Evolutionary conservation across 2,329 filamentous ascomycete species (phyloP).

Genomic region (Colletotrichum sp.): DNA sequence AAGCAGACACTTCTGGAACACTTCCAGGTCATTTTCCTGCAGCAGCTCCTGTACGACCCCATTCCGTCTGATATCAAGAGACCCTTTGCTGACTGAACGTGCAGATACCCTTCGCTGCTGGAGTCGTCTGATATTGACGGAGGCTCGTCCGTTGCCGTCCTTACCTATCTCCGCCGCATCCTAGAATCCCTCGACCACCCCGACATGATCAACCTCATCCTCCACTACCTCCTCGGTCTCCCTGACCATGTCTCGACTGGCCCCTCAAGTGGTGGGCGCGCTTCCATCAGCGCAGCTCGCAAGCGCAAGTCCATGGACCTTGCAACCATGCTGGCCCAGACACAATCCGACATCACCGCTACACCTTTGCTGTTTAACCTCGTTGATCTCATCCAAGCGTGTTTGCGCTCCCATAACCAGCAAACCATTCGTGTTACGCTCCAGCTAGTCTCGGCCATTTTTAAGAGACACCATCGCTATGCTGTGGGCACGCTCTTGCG

Average conservation of each 20-base stretch:
- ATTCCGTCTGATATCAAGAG: not conserved
- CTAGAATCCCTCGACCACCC: conserved; percentile 91
- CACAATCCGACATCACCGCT: conserved; percentile 70
- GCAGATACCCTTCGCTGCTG: conserved; percentile 88
- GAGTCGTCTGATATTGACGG: conserved; percentile 98
- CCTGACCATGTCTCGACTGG: conserved; percentile 58
- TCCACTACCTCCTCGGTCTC: conserved; percentile 89
- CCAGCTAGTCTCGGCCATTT: conserved; percentile 83
- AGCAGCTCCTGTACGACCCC: conserved; percentile 80
- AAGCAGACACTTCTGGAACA: conserved; percentile 94
- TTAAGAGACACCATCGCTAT: conserved; percentile 88
- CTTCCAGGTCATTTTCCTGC: conserved; percentile 94
- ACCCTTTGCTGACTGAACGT: conserved; percentile 17
- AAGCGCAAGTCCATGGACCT: conserved; percentile 90
- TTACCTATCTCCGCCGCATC: conserved; percentile 91
- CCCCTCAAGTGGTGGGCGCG: conserved; percentile 42
- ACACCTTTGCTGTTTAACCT: conserved; percentile 92
- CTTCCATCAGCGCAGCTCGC: conserved; percentile 70
- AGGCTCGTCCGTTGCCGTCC: conserved; percentile 92
- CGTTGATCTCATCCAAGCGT: conserved; percentile 87
- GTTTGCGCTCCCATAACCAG: conserved; percentile 80
- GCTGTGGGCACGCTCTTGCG: conserved; percentile 78
- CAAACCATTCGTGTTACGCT: conserved; percentile 91
- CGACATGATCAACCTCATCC: conserved; percentile 91
- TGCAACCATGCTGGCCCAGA: conserved; percentile 75